Percentiles rank a stretch among this genome's conserved stretches.
These are phyloP conservation scores for Diaporthe longicolla DNA, from an alignment of 2,329 filamentous ascomycete genomes.

Conservation along the genomic window DNA sequence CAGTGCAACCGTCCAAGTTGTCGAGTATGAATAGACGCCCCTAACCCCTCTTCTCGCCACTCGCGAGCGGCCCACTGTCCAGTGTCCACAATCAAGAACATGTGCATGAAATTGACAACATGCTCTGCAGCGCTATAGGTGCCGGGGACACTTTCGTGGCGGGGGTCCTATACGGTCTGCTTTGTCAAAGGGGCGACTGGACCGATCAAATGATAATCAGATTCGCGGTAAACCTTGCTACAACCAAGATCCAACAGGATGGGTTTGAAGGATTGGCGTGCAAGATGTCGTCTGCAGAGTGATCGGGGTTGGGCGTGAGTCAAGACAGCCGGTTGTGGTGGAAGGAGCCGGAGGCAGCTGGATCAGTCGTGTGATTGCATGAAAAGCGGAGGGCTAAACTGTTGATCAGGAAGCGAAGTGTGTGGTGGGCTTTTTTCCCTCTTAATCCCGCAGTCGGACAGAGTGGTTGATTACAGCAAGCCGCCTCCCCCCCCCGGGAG, in stretches of 20 bases:
- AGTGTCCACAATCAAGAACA: slow-evolving; percentile 23
- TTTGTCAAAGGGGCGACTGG: slow-evolving; percentile 66
- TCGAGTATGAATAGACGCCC: slow-evolving; percentile 67
- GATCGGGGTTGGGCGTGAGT: slow-evolving; percentile 38
- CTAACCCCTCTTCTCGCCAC: neutral
- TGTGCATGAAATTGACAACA: slow-evolving; percentile 33
- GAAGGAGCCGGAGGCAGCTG: slow-evolving; percentile 38
- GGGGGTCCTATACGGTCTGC: slow-evolving; percentile 75
- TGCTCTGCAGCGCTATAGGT: slow-evolving; percentile 71
- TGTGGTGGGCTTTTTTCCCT: slow-evolving; percentile 12
- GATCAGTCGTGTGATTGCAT: slow-evolving; percentile 44
- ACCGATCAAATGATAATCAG: slow-evolving; percentile 61
- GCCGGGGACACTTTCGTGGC: slow-evolving; percentile 84
- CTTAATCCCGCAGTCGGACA: slow-evolving; percentile 30
- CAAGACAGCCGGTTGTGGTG: slow-evolving; percentile 23
- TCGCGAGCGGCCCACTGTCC: slow-evolving; percentile 5
- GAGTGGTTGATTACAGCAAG: neutral
- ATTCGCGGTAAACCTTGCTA: slow-evolving; percentile 74
- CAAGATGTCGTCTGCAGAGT: slow-evolving; percentile 35
- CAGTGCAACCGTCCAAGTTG: slow-evolving; percentile 59
- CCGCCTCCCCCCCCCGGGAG: neutral
- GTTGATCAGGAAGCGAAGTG: slow-evolving; percentile 18
- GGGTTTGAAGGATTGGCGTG: slow-evolving; percentile 71
- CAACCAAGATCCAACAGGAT: slow-evolving; percentile 76
- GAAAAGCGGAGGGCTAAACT: slow-evolving; percentile 14